These are phyloP conservation scores for Schizonepeta tenuifolia DNA, from an alignment of 257 asterid genomes.

Conservation along the genomic window DNA sequence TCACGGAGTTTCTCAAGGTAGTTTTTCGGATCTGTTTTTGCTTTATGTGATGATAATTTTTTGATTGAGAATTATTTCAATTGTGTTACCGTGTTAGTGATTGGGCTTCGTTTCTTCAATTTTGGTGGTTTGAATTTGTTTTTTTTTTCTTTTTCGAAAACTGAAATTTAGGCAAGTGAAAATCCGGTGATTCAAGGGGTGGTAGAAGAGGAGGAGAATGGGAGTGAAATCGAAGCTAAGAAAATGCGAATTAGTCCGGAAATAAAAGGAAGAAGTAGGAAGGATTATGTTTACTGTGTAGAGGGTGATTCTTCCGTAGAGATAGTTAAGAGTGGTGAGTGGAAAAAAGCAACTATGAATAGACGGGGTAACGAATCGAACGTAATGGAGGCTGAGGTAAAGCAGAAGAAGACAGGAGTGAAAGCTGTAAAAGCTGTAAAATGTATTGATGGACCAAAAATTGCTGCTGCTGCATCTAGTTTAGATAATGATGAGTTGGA, in stretches of 20 bases:
- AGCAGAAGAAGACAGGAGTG: constrained; percentile 35
- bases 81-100: too few species aligned
- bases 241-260: constrained; percentile 66
- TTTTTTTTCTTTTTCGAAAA: not conserved
- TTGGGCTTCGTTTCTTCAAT: not conserved
- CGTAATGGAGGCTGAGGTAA: constrained; percentile 17
- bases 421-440: constrained; percentile 6
- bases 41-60: not conserved
- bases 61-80: not conserved
- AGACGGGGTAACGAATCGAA: constrained; percentile 34
- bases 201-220: constrained; percentile 43
- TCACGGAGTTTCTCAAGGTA: constrained; percentile 54
- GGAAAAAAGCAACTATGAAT: constrained; percentile 22
- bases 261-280: constrained; percentile 35
- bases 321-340: constrained; percentile 28
- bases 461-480: constrained; percentile 18
- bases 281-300: constrained; percentile 28
- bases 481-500: constrained; percentile 20
- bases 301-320: constrained; percentile 31
- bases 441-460: not conserved
- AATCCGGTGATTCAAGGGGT: constrained; percentile 32
- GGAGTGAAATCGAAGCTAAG: constrained; percentile 45
- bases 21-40: not conserved
- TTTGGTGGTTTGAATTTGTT: not conserved
- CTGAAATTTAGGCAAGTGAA: constrained; percentile 44